Percentiles rank a stretch among this genome's conserved stretches.
These are phyloP conservation scores for Kwoniella dendrophila DNA, from an alignment of 768 basidiomycete species.

Conservation along the genomic window DNA sequence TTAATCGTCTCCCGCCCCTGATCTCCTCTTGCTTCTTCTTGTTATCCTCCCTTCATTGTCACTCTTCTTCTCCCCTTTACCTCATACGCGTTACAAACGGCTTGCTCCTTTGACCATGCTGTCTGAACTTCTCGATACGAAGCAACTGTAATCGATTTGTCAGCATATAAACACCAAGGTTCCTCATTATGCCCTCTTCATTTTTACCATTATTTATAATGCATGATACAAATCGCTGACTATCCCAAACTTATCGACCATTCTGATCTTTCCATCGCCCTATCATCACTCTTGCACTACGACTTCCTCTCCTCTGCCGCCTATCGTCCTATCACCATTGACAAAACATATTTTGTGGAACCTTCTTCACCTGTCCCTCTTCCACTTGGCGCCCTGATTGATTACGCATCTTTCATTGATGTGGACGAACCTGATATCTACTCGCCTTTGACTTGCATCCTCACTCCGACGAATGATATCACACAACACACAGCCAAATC, in stretches of 20 bases:
- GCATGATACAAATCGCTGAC: constrained; percentile 15
- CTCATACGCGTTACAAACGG: too few relatives aligned
- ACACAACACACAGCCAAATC: constrained; percentile 7
- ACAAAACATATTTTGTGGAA: neutral
- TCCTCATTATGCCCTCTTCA: too few relatives aligned
- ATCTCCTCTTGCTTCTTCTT: neutral
- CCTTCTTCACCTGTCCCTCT: constrained; percentile 17
- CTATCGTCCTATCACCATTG: constrained; percentile 11
- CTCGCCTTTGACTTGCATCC: neutral
- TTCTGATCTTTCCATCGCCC: constrained; percentile 8
- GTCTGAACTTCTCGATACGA: too few relatives aligned
- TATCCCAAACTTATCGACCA: neutral
- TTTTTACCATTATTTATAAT: too few relatives aligned
- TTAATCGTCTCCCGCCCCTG: neutral
- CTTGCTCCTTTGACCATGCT: too few relatives aligned
- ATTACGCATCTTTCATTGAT: constrained; percentile 9
- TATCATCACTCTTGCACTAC: constrained; percentile 15
- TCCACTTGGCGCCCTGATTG: constrained; percentile 14
- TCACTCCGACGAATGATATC: neutral
- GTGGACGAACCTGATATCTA: constrained; percentile 3
- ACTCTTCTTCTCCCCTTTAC: neutral
- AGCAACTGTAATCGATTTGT: too few relatives aligned
- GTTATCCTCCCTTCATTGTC: neutral
- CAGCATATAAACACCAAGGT: too few relatives aligned
- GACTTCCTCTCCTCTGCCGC: constrained; percentile 19